Evolutionary conservation across 1,139 yeast genomes (phyloP).

Genomic region (Scheffersomyces lignicola): DNA sequence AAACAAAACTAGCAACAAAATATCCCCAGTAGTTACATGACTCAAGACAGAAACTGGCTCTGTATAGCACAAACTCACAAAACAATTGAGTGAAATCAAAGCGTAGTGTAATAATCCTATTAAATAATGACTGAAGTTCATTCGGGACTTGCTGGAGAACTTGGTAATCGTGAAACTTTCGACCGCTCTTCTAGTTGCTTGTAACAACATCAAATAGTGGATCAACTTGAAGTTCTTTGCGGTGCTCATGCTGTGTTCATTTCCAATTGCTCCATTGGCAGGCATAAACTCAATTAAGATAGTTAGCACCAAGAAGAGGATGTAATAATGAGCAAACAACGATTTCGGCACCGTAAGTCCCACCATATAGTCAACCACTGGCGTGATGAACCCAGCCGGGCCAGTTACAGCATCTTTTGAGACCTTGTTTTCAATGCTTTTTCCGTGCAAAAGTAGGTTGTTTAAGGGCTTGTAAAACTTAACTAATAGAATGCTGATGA

Average conservation of each 20-base stretch:
- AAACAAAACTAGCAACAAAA: slow-evolving; percentile 29
- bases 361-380: slow-evolving; percentile 6
- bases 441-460: slow-evolving; percentile 20
- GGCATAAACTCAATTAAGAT: slow-evolving; percentile 8
- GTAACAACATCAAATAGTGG: slow-evolving; percentile 37
- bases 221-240: slow-evolving; percentile 16
- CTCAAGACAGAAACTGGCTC: not conserved
- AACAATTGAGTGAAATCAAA: slow-evolving; percentile 22
- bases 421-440: slow-evolving; percentile 12
- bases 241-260: too few relatives aligned
- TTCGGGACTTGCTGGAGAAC: slow-evolving; percentile 50
- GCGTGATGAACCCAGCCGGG: not conserved
- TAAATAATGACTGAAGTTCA: slow-evolving; percentile 74
- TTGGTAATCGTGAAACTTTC: slow-evolving; percentile 60
- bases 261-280: slow-evolving; percentile 5
- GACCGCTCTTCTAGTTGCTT: slow-evolving; percentile 59
- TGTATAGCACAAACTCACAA: slow-evolving; percentile 15
- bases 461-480: slow-evolving; percentile 16
- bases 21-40: slow-evolving; percentile 14
- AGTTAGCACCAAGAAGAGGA: slow-evolving; percentile 23
- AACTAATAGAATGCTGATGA: slow-evolving; percentile 11
- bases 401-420: not conserved
- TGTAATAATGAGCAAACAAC: slow-evolving; percentile 51
- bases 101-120: slow-evolving; percentile 72
- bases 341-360: slow-evolving; percentile 46